Evolutionary conservation across 2,329 filamentous ascomycete species (phyloP).

Genomic region (Aspergillus quadricinctus): DNA sequence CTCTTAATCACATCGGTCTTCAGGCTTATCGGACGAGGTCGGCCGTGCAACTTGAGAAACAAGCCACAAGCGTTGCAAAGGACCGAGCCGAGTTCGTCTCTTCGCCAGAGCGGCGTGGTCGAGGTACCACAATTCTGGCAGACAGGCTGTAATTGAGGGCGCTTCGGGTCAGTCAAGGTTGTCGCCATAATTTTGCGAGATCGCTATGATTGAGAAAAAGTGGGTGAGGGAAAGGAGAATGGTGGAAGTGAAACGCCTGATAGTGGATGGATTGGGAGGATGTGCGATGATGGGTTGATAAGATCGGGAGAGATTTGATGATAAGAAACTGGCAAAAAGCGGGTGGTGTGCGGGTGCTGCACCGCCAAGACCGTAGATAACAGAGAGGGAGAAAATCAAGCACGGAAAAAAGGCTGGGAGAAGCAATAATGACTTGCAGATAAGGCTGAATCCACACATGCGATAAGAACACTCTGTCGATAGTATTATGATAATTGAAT

Average conservation of each 20-base stretch:
- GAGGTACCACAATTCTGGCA: constrained; percentile 96
- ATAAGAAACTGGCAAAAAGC: constrained; percentile 45
- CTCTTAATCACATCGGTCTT: constrained; percentile 99
- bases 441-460: constrained; percentile 2
- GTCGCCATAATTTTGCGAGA: constrained; percentile 35
- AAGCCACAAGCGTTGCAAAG: constrained; percentile 98
- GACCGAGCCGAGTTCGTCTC: constrained; percentile 91
- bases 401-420: constrained; percentile 17
- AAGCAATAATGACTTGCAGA: constrained; percentile 12
- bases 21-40: constrained; percentile 86
- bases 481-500: constrained; percentile 8
- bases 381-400: constrained; percentile 22
- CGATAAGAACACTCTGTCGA: constrained; percentile 4
- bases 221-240: constrained; percentile 11
- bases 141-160: constrained; percentile 74
- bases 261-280: constrained; percentile 19
- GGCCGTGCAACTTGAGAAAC: constrained; percentile 94
- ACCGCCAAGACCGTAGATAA: constrained; percentile 29
- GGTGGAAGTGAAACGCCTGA: constrained; percentile 17
- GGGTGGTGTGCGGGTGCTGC: constrained; percentile 34
- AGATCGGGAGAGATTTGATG: constrained; percentile 43
- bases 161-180: constrained; percentile 46
- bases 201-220: constrained; percentile 8
- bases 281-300: constrained; percentile 33
- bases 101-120: constrained; percentile 93